Evolutionary conservation across 306 rosid genomes (phyloP).

Genomic region (Bauhinia variegata): DNA sequence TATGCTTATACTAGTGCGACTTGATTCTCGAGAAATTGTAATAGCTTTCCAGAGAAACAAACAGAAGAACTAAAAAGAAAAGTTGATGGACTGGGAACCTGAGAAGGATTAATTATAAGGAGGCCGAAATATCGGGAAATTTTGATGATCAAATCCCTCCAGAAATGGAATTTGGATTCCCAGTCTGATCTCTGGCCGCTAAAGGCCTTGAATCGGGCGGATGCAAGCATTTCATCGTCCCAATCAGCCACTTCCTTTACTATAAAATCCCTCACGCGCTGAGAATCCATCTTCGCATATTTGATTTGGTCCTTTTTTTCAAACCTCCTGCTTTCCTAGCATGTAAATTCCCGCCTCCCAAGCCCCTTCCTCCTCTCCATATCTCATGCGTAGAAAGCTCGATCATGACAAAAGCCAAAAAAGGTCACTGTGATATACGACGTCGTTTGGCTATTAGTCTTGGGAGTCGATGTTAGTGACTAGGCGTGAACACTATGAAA

Average conservation of each 20-base stretch:
- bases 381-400: no score
- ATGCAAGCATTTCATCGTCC: conserved; percentile 62
- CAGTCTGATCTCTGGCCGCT: conserved; percentile 89
- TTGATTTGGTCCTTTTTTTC: no score
- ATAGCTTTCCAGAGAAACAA: not conserved
- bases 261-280: conserved; percentile 55
- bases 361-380: not conserved
- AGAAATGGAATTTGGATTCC: conserved; percentile 67
- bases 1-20: not conserved
- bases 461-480: no score
- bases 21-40: not conserved
- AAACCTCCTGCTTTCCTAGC: no score
- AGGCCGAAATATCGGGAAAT: conserved; percentile 58
- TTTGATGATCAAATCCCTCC: conserved; percentile 68
- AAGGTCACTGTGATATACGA: no score
- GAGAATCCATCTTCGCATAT: conserved; percentile 46
- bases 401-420: no score
- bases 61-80: not conserved
- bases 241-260: conserved; percentile 62
- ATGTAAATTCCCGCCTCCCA: not conserved
- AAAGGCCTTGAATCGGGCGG: conserved; percentile 84
- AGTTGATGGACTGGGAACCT: conserved; percentile 30
- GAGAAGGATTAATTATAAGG: conserved; percentile 56
- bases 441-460: no score
- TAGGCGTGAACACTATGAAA: no score